A percentile compares a stretch with the other conserved stretches of the same genome.
Conservation (phyloP, 441 rosid species). For the Populus tomentosa region DNA sequence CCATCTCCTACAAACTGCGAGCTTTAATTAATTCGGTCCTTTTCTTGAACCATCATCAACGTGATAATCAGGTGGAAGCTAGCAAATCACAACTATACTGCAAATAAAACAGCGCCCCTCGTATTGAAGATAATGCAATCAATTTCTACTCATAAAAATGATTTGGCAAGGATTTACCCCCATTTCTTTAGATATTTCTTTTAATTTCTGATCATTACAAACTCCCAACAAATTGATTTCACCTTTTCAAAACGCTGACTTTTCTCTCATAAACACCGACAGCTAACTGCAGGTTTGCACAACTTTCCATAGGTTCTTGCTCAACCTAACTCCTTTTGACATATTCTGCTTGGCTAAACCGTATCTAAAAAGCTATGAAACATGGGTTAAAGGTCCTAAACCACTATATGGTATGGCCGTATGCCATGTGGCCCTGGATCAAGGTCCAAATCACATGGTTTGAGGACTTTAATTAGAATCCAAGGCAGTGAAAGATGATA, state of each 20-base stretch:
- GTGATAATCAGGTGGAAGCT: slow-evolving; percentile 16
- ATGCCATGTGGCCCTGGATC: slow-evolving; percentile 10
- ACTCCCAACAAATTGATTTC: slow-evolving; percentile 25
- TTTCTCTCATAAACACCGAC: neutral
- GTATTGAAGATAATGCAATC: slow-evolving; percentile 10
- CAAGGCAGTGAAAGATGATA: slow-evolving; percentile 27
- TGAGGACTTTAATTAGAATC: slow-evolving; percentile 38
- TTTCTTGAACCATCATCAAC: slow-evolving; percentile 18
- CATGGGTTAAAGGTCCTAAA: neutral
- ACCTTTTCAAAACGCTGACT: slow-evolving; percentile 9
- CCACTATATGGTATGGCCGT: slow-evolving; percentile 2
- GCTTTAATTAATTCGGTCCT: neutral
- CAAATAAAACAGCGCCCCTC: slow-evolving; percentile 27
- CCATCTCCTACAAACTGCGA: neutral
- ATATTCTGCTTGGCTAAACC: slow-evolving; percentile 7
- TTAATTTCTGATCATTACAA: neutral
- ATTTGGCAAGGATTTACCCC: slow-evolving; percentile 14
- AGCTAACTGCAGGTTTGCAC: neutral
- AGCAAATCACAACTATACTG: slow-evolving; percentile 4
- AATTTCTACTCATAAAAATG: neutral
- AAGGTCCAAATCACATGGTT: slow-evolving; percentile 31
- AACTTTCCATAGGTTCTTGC: neutral
- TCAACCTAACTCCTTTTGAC: neutral
- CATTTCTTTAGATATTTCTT: neutral
- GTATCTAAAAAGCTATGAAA: slow-evolving; percentile 4